A percentile compares a stretch with the other conserved stretches of the same genome.
Evolutionary conservation across 139 green algal genomes (phyloP).

Genomic region (Raphidocelis subcapitata): DNA sequence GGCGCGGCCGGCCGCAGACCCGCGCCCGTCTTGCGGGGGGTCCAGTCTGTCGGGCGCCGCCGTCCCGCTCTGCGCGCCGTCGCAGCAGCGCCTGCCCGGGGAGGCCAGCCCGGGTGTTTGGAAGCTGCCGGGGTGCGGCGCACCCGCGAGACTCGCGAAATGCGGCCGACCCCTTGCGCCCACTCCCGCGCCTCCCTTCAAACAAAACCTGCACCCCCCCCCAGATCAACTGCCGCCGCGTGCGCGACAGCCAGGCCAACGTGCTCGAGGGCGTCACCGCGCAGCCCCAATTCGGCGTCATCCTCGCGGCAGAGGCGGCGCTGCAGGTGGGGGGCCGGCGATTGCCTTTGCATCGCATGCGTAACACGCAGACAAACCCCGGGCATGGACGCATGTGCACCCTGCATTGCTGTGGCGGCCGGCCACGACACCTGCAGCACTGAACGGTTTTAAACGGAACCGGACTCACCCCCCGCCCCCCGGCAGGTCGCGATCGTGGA

Average conservation of each 20-base stretch:
- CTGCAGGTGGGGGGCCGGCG: conserved; percentile 39
- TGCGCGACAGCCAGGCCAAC: conserved; percentile 58
- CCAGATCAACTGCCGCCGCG: conserved; percentile 79
- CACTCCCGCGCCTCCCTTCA: too few species aligned
- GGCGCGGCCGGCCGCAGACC: conserved; percentile 7
- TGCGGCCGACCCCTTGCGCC: too few species aligned
- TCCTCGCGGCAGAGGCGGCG: conserved; percentile 52
- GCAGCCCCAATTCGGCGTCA: conserved; percentile 66
- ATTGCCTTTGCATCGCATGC: neutral
- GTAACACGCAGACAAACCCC: too few species aligned
- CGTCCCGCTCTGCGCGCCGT: neutral
- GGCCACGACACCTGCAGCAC: neutral
- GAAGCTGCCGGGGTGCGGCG: too few species aligned
- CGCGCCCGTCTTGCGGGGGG: neutral
- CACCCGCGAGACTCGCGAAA: too few species aligned
- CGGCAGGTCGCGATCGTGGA: conserved; percentile 63
- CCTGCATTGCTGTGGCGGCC: neutral
- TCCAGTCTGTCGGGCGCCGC: neutral
- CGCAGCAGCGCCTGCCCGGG: neutral
- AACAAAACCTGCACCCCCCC: neutral
- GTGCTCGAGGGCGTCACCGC: conserved; percentile 55
- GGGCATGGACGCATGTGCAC: conserved; percentile 2
- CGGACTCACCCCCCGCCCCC: neutral
- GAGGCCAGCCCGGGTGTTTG: neutral
- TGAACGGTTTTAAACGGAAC: neutral